Percentiles rank a stretch among this genome's conserved stretches.
These are phyloP conservation scores for Termitomyces sp. DNA, from an alignment of 768 basidiomycete species.

Conservation along the genomic window DNA sequence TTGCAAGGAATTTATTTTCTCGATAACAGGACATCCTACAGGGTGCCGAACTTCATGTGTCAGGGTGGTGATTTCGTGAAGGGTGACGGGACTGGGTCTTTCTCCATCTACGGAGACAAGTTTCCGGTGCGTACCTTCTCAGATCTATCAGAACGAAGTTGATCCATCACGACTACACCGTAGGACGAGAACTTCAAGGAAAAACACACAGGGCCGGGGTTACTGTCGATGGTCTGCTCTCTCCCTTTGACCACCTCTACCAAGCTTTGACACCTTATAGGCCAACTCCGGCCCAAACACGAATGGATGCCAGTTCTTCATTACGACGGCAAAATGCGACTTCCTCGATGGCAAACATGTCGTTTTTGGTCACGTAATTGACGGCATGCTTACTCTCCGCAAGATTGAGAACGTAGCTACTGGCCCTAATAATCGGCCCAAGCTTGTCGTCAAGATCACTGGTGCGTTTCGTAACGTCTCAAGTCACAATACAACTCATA, in stretches of 20 bases:
- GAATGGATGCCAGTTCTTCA: slow-evolving; percentile 98
- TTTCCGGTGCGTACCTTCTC: slow-evolving; percentile 62
- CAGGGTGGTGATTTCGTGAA: slow-evolving; percentile 98
- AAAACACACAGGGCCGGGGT: slow-evolving; percentile 83
- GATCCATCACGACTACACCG: not conserved
- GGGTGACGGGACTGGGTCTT: slow-evolving; percentile 91
- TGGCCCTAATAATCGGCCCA: slow-evolving; percentile 86
- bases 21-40: slow-evolving; percentile 28
- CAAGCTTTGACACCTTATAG: slow-evolving; percentile 35
- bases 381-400: slow-evolving; percentile 92
- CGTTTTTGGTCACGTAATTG: slow-evolving; percentile 87
- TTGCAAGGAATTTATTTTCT: slow-evolving; percentile 6
- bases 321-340: slow-evolving; percentile 92
- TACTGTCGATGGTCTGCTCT: slow-evolving; percentile 83
- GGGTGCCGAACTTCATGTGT: slow-evolving; percentile 94
- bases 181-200: slow-evolving; percentile 95
- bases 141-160: not conserved
- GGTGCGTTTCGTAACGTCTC: slow-evolving; percentile 40
- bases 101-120: slow-evolving; percentile 96
- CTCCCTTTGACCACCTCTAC: slow-evolving; percentile 4
- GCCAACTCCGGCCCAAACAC: slow-evolving; percentile 95
- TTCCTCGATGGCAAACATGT: slow-evolving; percentile 96
- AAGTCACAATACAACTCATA: not conserved
- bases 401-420: slow-evolving; percentile 97
- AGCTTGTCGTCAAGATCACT: slow-evolving; percentile 83